Conservation (phyloP, 805 yeast species). For the Starmerella apis region DNA sequence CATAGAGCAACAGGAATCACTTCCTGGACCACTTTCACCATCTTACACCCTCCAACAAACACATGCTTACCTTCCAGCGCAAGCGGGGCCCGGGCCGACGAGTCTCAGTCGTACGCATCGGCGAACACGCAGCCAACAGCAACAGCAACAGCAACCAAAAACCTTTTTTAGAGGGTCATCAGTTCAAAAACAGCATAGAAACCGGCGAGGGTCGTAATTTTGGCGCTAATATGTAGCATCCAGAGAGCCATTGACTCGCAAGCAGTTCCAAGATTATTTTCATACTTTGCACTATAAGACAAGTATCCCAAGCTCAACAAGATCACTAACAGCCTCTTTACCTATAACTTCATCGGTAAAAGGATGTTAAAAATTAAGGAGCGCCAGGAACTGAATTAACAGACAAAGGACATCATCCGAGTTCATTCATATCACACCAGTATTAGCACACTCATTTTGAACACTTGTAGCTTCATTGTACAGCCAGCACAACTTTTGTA, state of each 20-base stretch:
- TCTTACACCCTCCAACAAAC: background rate
- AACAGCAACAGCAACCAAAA: background rate
- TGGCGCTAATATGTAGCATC: background rate
- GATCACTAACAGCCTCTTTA: too few species aligned
- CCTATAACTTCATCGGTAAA: too few species aligned
- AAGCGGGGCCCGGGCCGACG: background rate
- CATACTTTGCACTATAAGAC: background rate
- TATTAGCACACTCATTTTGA: too few species aligned
- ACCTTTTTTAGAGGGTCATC: background rate
- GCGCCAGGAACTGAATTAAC: too few species aligned
- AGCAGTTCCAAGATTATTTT: background rate
- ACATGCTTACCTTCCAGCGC: background rate
- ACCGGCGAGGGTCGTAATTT: background rate
- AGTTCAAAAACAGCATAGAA: background rate
- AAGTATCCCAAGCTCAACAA: background rate
- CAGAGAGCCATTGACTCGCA: background rate
- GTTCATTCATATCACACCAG: too few species aligned
- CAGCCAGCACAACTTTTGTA: too few species aligned
- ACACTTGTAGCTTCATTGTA: too few species aligned
- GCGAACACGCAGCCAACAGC: background rate
- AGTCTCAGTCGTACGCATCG: background rate
- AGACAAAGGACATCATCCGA: too few species aligned
- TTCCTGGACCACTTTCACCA: background rate
- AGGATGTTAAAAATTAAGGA: too few species aligned
- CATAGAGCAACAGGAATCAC: too few species aligned